Conservation (phyloP, 2,329 filamentous ascomycete species). For the Albifimbria verrucaria region DNA sequence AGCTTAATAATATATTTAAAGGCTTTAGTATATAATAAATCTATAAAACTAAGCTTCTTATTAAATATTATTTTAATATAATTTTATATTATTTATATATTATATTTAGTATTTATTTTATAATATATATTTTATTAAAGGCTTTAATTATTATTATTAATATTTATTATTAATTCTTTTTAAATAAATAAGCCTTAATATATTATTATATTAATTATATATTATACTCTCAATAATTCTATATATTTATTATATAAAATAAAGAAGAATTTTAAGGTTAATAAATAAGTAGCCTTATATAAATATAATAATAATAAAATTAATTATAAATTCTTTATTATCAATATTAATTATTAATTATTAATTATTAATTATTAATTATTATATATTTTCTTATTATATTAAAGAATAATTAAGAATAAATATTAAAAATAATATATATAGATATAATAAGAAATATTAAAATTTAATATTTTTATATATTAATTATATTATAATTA, state of each 20-base stretch:
- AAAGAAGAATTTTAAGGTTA: not conserved
- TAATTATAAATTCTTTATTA: constrained; percentile 1
- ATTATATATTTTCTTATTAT: too few relatives aligned
- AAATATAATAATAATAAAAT: too few relatives aligned
- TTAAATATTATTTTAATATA: not conserved
- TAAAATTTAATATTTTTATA: not conserved
- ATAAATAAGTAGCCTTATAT: not conserved
- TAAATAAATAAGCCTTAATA: too few relatives aligned
- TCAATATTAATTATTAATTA: not conserved
- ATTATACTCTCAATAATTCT: too few relatives aligned
- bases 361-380: too few relatives aligned
- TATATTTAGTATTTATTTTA: not conserved
- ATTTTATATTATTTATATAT: not conserved
- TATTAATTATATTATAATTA: not conserved
- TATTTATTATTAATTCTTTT: too few relatives aligned
- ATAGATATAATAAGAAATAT: constrained; percentile 3
- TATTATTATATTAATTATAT: too few relatives aligned
- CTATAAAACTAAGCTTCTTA: too few relatives aligned
- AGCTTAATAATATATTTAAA: too few relatives aligned
- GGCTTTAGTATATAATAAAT: too few relatives aligned
- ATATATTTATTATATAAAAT: not conserved
- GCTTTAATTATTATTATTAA: too few relatives aligned
- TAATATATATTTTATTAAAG: not conserved
- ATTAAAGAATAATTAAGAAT: constrained; percentile 3
- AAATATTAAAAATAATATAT: constrained; percentile 3